A percentile compares a stretch with the other conserved stretches of the same genome.
phyloP scores from a whole-genome alignment of 176 grass and related monocot genomes.

The Bonia amplexicaulis region DNA sequence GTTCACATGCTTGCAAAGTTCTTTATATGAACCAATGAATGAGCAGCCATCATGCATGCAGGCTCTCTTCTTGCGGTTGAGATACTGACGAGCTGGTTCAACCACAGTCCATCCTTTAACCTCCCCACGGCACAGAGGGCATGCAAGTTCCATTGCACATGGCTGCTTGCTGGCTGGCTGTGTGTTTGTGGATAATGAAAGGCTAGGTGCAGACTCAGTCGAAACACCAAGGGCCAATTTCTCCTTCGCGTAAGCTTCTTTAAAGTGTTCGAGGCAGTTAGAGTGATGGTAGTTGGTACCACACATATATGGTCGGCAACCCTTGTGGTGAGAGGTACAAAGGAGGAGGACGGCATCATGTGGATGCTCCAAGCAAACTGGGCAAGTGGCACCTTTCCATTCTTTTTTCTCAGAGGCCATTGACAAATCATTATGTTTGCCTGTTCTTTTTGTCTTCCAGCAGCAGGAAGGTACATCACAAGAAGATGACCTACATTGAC shows the following conservation, averaged over 20 bases:
- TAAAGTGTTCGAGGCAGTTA: slow-evolving; percentile 88
- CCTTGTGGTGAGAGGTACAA: slow-evolving; percentile 89
- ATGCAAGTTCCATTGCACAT: slow-evolving; percentile 58
- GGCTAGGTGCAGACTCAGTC: slow-evolving; percentile 5
- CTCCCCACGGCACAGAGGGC: slow-evolving; percentile 79
- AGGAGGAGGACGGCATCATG: slow-evolving; percentile 97
- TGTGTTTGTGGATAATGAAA: slow-evolving; percentile 13
- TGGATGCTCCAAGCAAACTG: slow-evolving; percentile 88
- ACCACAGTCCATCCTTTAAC: slow-evolving; percentile 96
- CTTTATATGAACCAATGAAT: slow-evolving; percentile 75
- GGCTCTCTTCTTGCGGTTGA: slow-evolving; percentile 70
- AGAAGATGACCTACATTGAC: slow-evolving; percentile 37
- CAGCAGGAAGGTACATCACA: slow-evolving; percentile 28
- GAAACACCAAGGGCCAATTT: slow-evolving; percentile 23
- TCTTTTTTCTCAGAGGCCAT: slow-evolving; percentile 59
- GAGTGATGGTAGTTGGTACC: slow-evolving; percentile 77
- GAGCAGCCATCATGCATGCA: slow-evolving; percentile 73
- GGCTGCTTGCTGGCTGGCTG: slow-evolving; percentile 31
- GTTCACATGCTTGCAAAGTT: slow-evolving; percentile 71
- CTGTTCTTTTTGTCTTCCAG: slow-evolving; percentile 22
- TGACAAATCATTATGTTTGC: slow-evolving; percentile 34
- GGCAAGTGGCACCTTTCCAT: slow-evolving; percentile 79
- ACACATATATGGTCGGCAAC: slow-evolving; percentile 95
- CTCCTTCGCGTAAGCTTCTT: slow-evolving; percentile 66
- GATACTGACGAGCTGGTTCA: slow-evolving; percentile 67